phyloP scores from a whole-genome alignment of 2,329 filamentous ascomycete species.

The Fusarium drepaniforme region DNA sequence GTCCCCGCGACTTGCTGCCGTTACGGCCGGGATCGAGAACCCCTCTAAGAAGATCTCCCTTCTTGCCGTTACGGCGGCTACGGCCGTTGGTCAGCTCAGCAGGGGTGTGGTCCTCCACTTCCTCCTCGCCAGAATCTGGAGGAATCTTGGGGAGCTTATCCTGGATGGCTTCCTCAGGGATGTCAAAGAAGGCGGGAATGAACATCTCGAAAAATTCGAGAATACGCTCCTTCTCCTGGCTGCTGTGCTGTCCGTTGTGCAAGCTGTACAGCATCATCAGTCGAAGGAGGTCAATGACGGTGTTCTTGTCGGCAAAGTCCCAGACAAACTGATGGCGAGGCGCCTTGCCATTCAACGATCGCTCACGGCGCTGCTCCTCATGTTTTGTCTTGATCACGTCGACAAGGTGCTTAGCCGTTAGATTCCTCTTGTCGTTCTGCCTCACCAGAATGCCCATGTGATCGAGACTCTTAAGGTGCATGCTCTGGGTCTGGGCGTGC shows the following conservation, averaged over 20 bases:
- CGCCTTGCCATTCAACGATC: slow-evolving; percentile 70
- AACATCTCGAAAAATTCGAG: slow-evolving; percentile 83
- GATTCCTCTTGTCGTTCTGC: slow-evolving; percentile 88
- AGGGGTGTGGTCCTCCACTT: slow-evolving; percentile 78
- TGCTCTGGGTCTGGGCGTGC: slow-evolving; percentile 93
- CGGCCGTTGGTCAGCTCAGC: slow-evolving; percentile 78
- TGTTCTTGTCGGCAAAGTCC: slow-evolving; percentile 77
- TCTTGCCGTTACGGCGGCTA: slow-evolving; percentile 79
- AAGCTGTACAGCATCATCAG: slow-evolving; percentile 75
- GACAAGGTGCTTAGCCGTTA: slow-evolving; percentile 90
- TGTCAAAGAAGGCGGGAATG: slow-evolving; percentile 80
- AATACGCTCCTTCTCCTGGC: slow-evolving; percentile 79
- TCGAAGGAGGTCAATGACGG: slow-evolving; percentile 72
- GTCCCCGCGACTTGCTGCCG: slow-evolving; percentile 75
- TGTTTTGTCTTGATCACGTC: slow-evolving; percentile 93
- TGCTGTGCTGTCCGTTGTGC: slow-evolving; percentile 77
- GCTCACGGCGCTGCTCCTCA: slow-evolving; percentile 86
- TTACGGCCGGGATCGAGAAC: slow-evolving; percentile 84
- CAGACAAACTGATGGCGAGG: slow-evolving; percentile 81
- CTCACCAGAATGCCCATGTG: slow-evolving; percentile 95
- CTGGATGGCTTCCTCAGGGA: slow-evolving; percentile 77
- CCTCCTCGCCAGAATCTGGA: slow-evolving; percentile 79
- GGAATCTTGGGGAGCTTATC: slow-evolving; percentile 77
- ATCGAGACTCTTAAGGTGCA: slow-evolving; percentile 96
- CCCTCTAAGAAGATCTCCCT: slow-evolving; percentile 84